Percentiles rank a stretch among this genome's conserved stretches.
These are phyloP conservation scores for Alternaria atra DNA, from an alignment of 2,329 filamentous ascomycete species.

Conservation along the genomic window DNA sequence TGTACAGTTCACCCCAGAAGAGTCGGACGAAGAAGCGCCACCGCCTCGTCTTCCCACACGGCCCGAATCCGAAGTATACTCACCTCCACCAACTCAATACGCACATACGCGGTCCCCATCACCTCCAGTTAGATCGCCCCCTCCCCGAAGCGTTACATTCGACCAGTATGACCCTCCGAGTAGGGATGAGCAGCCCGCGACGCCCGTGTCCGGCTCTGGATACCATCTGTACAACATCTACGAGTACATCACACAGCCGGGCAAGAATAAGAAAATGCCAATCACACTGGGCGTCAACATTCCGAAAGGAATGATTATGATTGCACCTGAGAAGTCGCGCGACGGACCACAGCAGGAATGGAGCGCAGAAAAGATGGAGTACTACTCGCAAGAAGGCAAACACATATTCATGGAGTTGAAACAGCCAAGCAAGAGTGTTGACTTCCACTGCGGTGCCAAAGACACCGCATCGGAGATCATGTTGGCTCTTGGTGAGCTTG, in stretches of 20 bases:
- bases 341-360: conserved; percentile 91
- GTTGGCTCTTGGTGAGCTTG: conserved; percentile 83
- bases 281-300: conserved; percentile 96
- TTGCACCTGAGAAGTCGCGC: conserved; percentile 83
- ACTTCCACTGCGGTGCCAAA: conserved; percentile 97
- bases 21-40: conserved; percentile 71
- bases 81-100: conserved; percentile 58
- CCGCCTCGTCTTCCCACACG: conserved; percentile 69
- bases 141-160: conserved; percentile 49
- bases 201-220: conserved; percentile 71
- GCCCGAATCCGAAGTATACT: conserved; percentile 65
- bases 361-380: conserved; percentile 93
- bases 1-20: conserved; percentile 69
- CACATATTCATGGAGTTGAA: conserved; percentile 96
- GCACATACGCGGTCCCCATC: conserved; percentile 53
- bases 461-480: conserved; percentile 97
- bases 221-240: conserved; percentile 97
- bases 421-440: conserved; percentile 89
- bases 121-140: conserved; percentile 47
- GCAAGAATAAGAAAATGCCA: conserved; percentile 97
- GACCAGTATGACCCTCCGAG: conserved; percentile 53
- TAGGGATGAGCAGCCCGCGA: conserved; percentile 51
- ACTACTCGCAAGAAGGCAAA: conserved; percentile 97
- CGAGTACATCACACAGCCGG: conserved; percentile 96
- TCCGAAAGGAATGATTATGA: conserved; percentile 85